phyloP scores from a whole-genome alignment of 176 grass and related monocot genomes.

The Carex pumila region DNA sequence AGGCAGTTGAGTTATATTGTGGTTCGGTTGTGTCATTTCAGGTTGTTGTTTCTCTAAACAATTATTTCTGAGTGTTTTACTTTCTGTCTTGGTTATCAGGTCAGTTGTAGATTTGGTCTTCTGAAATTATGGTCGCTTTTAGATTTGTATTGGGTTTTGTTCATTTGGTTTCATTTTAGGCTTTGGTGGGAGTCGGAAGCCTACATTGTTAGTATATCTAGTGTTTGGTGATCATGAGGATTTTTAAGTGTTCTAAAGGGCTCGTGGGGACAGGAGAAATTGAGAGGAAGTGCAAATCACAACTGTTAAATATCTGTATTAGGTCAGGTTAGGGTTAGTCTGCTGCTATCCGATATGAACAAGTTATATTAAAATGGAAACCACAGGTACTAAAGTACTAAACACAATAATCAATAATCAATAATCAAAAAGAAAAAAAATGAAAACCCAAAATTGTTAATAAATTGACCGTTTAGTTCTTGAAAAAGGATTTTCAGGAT shows the following conservation, averaged over 20 bases:
- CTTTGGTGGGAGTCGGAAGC: background rate
- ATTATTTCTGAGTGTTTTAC: background rate
- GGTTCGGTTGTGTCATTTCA: background rate
- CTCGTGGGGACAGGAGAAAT: background rate
- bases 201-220: background rate
- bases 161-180: background rate
- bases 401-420: background rate
- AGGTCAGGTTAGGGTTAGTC: background rate
- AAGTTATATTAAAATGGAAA: background rate
- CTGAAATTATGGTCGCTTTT: background rate
- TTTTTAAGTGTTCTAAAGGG: background rate
- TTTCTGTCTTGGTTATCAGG: background rate
- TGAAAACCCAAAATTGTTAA: background rate
- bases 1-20: conserved; percentile 21
- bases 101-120: background rate
- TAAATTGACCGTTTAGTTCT: background rate
- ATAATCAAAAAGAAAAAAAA: background rate
- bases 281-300: background rate
- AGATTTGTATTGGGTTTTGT: background rate
- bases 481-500: background rate
- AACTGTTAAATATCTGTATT: background rate
- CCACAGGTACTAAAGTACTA: background rate
- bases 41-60: background rate
- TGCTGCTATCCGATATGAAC: background rate
- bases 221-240: background rate